Base-by-base conservation (phyloP, 306 rosid genomes). In the Quercus rubra region DNA sequence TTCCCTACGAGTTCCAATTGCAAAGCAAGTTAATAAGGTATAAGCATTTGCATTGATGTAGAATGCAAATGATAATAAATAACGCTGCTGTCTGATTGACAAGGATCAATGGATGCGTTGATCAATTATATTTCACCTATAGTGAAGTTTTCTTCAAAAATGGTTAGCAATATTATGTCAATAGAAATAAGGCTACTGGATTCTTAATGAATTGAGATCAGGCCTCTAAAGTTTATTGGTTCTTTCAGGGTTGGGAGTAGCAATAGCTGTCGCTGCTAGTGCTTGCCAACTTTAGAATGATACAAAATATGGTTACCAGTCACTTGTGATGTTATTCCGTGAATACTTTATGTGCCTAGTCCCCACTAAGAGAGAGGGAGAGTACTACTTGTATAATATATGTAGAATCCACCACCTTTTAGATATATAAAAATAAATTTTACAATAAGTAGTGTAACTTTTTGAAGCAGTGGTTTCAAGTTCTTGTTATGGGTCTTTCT, bases 1-100 rank as follows among this genome's bases (percentile, higher is more conserved):
- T 74, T 71, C 51, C 54, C 62, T 31, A 35, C 83, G 74, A 55
- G n/a, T 88, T 78, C 82, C 85, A 17, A 33, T 73, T 25, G 23
- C 25, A 31, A 33, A 67, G 25, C 1, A 21, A 67, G n/a, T 67
- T 33, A 33, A 33, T 67, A 21, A 67, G 71, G 51, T 31, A 67
- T 17, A 30, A 31, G 25, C 49, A 31, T 67, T 67, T 67, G n/a
- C 21, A 33, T 31, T 17, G 51, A 67, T 13, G n/a, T 63, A 63
- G 20, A 63, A 63, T 18, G 18, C 31, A 20, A 63, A 15, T 6
- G 4, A 67, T 31, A 21, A 58, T 21, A 25, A 21, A 1, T 58
- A 21, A 58, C 21, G 28, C 23, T 11, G 30, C 30, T 4, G 15
- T 58, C 64, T 58, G 14, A 58, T 58, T 58, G 30, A 20, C 15